These are phyloP conservation scores for Vigna nakashimae DNA, from an alignment of 306 rosid species.

Conservation along the genomic window DNA sequence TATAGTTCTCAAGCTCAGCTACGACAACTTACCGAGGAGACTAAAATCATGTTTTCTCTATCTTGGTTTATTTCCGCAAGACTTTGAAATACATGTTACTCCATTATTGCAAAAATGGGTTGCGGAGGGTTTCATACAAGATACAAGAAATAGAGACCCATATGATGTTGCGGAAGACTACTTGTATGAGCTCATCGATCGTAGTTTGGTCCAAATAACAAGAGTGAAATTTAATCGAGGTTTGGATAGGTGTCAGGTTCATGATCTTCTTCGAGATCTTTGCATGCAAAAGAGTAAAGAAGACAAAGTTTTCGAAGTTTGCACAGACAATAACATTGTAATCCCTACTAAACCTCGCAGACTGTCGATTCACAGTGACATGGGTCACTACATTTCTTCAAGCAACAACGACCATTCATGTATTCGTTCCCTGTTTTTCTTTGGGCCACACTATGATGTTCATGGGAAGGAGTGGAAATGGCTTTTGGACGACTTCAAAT, in stretches of 20 bases:
- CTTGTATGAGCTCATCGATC: slow-evolving; percentile 43
- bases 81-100: slow-evolving; percentile 28
- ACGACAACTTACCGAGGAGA: slow-evolving; percentile 4
- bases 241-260: slow-evolving; percentile 30
- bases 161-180: slow-evolving; percentile 41
- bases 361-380: slow-evolving; percentile 8
- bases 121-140: slow-evolving; percentile 41
- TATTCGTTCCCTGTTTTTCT: slow-evolving; percentile 39
- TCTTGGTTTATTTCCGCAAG: slow-evolving; percentile 41
- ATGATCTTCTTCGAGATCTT: slow-evolving; percentile 37
- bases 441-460: fast-evolving
- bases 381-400: slow-evolving; percentile 21
- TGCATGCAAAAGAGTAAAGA: slow-evolving; percentile 45
- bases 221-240: not conserved
- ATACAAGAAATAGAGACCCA: not conserved
- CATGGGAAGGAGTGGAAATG: not conserved
- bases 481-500: slow-evolving; percentile 26
- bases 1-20: slow-evolving; percentile 44
- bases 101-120: slow-evolving; percentile 24
- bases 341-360: slow-evolving; percentile 19
- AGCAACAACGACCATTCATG: slow-evolving; percentile 27
- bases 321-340: not conserved
- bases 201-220: slow-evolving; percentile 38
- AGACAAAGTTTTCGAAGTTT: slow-evolving; percentile 29
- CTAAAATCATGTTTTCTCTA: slow-evolving; percentile 45